phyloP scores from a whole-genome alignment of 306 rosid genomes.

The Pyrus betulifolia region DNA sequence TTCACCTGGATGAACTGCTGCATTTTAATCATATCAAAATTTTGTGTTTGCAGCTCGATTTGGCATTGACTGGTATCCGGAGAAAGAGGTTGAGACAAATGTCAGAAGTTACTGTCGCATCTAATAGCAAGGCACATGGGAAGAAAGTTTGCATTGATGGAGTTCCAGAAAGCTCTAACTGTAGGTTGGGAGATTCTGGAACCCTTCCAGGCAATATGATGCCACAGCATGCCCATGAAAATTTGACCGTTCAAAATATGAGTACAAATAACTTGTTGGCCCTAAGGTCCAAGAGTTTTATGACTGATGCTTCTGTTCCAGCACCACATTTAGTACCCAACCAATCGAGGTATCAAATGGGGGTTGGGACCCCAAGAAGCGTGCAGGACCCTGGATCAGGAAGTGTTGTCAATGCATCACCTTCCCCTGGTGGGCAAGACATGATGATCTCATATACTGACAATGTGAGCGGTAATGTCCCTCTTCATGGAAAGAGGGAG shows the following conservation, averaged over 20 bases:
- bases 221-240: slow-evolving; percentile 51
- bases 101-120: slow-evolving; percentile 61
- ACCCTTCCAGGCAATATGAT: slow-evolving; percentile 42
- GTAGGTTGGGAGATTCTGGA: slow-evolving; percentile 62
- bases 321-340: slow-evolving; percentile 43
- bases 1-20: slow-evolving; percentile 17
- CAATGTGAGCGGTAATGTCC: slow-evolving; percentile 38
- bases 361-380: slow-evolving; percentile 59
- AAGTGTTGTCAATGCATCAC: slow-evolving; percentile 41
- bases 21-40: slow-evolving; percentile 25
- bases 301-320: slow-evolving; percentile 61
- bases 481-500: slow-evolving; percentile 69
- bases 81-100: slow-evolving; percentile 74
- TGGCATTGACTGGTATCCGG: slow-evolving; percentile 38
- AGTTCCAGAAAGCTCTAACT: slow-evolving; percentile 52
- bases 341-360: slow-evolving; percentile 60
- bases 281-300: slow-evolving; percentile 49
- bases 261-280: slow-evolving; percentile 41
- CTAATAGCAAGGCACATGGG: slow-evolving; percentile 55
- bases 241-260: slow-evolving; percentile 45
- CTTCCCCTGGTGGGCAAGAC: slow-evolving; percentile 69
- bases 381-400: slow-evolving; percentile 60
- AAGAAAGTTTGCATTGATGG: slow-evolving; percentile 83
- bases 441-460: slow-evolving; percentile 49
- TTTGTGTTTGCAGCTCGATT: slow-evolving; percentile 57